Evolutionary conservation across 305 asterid genomes (phyloP).

Genomic region (Ajuga reptans): DNA sequence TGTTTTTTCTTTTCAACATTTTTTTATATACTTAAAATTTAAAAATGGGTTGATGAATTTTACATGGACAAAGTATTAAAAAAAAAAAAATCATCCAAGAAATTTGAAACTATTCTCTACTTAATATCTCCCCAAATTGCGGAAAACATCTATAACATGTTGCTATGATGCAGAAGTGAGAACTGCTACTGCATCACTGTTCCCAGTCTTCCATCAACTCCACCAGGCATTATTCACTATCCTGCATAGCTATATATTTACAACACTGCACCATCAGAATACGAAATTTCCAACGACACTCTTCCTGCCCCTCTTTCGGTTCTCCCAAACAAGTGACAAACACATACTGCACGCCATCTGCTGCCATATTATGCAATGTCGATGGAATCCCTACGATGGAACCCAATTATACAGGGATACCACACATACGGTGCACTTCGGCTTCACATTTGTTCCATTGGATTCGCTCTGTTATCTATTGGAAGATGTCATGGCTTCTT

Average conservation of each 20-base stretch:
- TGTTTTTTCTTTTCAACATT: too few relatives aligned
- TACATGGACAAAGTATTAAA: too few relatives aligned
- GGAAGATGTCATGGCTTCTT: conserved; percentile 52
- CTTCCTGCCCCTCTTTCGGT: not conserved
- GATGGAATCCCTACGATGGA: not conserved
- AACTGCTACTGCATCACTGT: too few relatives aligned
- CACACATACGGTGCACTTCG: not conserved
- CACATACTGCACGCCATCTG: not conserved
- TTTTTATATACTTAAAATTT: too few relatives aligned
- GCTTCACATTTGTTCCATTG: not conserved
- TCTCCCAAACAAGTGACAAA: not conserved
- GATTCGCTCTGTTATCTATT: conserved; percentile 17
- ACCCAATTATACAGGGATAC: not conserved
- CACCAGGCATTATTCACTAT: too few relatives aligned
- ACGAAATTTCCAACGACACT: not conserved
- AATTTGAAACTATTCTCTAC: too few relatives aligned
- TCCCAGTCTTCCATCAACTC: too few relatives aligned
- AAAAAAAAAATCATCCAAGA: too few relatives aligned
- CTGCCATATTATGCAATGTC: not conserved
- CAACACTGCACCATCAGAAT: not conserved
- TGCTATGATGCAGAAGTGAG: too few relatives aligned
- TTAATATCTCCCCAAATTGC: too few relatives aligned
- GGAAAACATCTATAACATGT: too few relatives aligned
- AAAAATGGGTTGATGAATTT: too few relatives aligned
- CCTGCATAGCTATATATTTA: not conserved